Base-by-base conservation (phyloP, 192 early-diverging fungal species). In the Backusella westeae region DNA sequence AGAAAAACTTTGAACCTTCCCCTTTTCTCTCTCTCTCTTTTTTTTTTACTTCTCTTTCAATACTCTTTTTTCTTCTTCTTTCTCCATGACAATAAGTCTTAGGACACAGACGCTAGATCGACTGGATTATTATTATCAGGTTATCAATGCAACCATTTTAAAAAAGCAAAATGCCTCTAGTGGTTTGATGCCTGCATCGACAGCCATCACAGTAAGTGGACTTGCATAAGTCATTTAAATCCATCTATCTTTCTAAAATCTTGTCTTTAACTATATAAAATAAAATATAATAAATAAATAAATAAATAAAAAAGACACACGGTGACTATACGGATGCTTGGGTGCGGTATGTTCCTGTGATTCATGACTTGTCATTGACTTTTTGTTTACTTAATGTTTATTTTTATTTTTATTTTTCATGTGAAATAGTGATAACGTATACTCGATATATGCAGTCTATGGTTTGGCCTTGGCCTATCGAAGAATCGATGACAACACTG, bases 261-360 rank as follows among this genome's bases (percentile, higher is more conserved):
- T 39, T 10, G 38, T 12, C 9, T 39, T 1, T 12, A 39, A 39
- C n/a, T 14, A 32, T 32, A 32, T 3, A 32, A 3, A 32, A 32
- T 32, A 32, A 32, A 32, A 32, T 1, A 1, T 1, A 29, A 29
- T 29, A 3, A 32, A 32, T 32, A 32, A 32, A 32, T 32, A 32
- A 14, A 12, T 41, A 35, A 14, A 32, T 32, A 52, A 26, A 4
- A 76, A 73, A 81, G 80, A 91, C 89, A 0, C 94, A 96, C 72
- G 94, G 94, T 35, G 88, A 96, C 80, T 94, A 94, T 78, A 82
- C 89, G 19, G 94, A 94, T 88, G 93, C 94, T 34, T 94, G 93
- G 94, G 93, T 96, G 69, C 82, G 92, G 91, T 91, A 87, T 66
- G 83, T 77, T 15, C 32, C 26, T 23, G 67, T 15, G 32, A n/a